Percentiles rank a stretch among this genome's conserved stretches.
Evolutionary conservation across 2,329 filamentous ascomycete species (phyloP).

Genomic region (Akanthomyces uredinophilus): DNA sequence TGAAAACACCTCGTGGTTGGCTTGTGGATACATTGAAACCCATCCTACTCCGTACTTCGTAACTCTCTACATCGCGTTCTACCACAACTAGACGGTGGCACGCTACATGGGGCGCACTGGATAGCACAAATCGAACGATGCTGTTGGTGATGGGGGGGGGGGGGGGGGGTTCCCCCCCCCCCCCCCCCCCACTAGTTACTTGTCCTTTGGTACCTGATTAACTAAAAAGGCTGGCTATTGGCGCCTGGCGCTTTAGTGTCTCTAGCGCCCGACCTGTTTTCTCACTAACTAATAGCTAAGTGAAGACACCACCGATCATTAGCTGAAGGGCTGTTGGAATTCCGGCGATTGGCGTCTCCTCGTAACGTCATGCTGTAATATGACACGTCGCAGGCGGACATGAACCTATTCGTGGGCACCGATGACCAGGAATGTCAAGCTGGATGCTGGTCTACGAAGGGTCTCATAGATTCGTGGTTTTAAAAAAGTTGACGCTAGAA

Average conservation of each 20-base stretch:
- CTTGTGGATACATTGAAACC: background rate
- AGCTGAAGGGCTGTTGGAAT: background rate
- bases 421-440: no score
- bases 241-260: background rate
- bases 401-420: background rate
- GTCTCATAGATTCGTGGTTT: background rate
- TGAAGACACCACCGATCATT: background rate
- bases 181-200: background rate
- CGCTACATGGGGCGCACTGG: background rate
- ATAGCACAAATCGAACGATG: background rate
- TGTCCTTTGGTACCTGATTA: background rate
- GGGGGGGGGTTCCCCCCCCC: no score
- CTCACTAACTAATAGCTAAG: background rate
- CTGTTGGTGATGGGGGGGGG: background rate
- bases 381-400: background rate
- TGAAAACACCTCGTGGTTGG: slow-evolving; percentile 1
- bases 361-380: background rate
- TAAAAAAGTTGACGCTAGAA: background rate
- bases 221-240: no score
- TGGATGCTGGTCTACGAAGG: background rate
- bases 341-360: background rate
- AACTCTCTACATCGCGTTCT: background rate
- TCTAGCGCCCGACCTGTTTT: background rate
- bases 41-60: background rate
- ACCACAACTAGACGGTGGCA: background rate